Evolutionary conservation across 345 rosid genomes (phyloP), one percentile per base, ranked within the genome.

Genomic region (Cardiospermum halicacabum): DNA sequence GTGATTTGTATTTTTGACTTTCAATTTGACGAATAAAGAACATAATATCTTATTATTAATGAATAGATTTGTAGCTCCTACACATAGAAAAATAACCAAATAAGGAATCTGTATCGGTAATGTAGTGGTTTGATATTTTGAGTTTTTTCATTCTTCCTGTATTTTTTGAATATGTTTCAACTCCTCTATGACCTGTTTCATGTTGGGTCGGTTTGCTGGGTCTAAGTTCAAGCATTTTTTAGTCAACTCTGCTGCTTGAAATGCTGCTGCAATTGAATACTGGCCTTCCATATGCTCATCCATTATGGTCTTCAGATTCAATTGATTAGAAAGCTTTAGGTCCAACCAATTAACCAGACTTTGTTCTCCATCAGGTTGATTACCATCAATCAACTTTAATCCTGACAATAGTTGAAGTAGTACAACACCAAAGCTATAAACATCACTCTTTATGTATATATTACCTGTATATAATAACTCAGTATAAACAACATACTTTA

Each of bases 361-460:
- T 40, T 76, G 87, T 71, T 81, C 72, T 56, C 72, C 83, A 0
- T 1, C 27, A 0, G 84, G 82, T 3, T 91, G 79, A 24, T 15
- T 70, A 0, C 19, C 32, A 43, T 87, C 85, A 2, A 83, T 58
- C 19, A 84, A 79, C 64, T 88, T 72, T 63, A 68, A 48, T 53
- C 94, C 91, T 1, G 87, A 79, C 75, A 87, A 26, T 54, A 83
- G 9, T 65, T 87, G 91, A 1, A 87, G 80, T 60, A 87, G 73
- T 69, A 87, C 85, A 21, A 85, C 94, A 0, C 91, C 91, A 9
- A 85, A 85, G 12, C 91, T 84, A 12, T 81, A 87, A 28, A 87
- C 91, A 66, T 87, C 94, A 28, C 94, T 87, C 72, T 83, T 83
- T 58, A 87, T 88, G 5, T 81, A 85, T 24, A 87, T 59, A 74